Base-by-base conservation (phyloP, 2,329 filamentous ascomycete species). In the Penicillium fuscoglaucum region DNA sequence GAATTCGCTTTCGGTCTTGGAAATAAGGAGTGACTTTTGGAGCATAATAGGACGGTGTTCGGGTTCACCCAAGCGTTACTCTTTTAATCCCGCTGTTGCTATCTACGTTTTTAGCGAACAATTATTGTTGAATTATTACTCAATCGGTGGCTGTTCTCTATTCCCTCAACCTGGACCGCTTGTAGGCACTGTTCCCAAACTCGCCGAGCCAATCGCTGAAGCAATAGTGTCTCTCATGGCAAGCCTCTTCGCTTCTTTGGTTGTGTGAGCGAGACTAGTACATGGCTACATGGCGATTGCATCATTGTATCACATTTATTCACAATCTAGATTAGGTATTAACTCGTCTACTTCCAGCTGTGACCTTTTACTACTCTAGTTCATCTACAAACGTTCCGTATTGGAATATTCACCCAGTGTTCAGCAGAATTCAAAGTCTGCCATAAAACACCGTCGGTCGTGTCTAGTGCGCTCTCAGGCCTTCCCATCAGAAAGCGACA, bases 401-500 rank as follows among this genome's bases (percentile, higher is more conserved):
- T 28, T 13, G 40, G n/a, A 10, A 29, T 39, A 39, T 45, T n/a
- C 13, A 45, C n/a, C 28, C n/a, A 19, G 4, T 46, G n/a, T 15
- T 4, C 24, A 13, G 31, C 46, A 44, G 31, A 31, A 9, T 26
- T 10, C 15, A n/a, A 44, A 24, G 13, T 51, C 39, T 37, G 12
- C 19, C 17, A 13, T 35, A 26, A 4, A 24, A 15, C n/a, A n/a
- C n/a, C 3, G 13, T 26, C 29, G 4, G 2, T 28, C 6, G 1
- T 28, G 29, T 3, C n/a, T 26, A 13, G n/a, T 39, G 6, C 4
- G 12, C 31, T 28, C n/a, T 65, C 64, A 72, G 19, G 60, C 67
- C 72, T 90, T 90, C 0, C 90, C 90, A 66, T 88, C 83, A 46
- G 84, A 91, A 68, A 93, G 91, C 31, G 90, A 92, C 5, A 96